phyloP scores from a whole-genome alignment of 257 asterid genomes.

The Dorcoceras hygrometricum region DNA sequence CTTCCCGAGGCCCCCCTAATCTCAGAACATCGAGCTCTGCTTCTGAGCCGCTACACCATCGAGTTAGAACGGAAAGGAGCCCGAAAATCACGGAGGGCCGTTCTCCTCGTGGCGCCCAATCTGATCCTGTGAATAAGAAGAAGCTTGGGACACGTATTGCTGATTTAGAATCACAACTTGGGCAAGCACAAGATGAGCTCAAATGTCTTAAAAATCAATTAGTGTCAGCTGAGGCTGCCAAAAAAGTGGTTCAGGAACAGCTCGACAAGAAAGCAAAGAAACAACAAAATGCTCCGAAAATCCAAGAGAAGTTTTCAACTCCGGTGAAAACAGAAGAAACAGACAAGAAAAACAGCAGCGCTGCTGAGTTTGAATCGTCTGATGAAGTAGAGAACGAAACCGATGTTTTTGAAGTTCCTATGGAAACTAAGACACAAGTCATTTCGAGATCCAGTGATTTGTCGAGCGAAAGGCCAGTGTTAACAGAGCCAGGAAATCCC shows the following conservation, averaged over 20 bases:
- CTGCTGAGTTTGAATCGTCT: conserved; percentile 23
- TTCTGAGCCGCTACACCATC: conserved; percentile 57
- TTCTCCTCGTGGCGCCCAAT: conserved; percentile 55
- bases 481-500: conserved; percentile 35
- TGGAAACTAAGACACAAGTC: conserved; percentile 35
- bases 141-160: conserved; percentile 83
- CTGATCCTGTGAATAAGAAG: conserved; percentile 56
- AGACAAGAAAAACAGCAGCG: conserved; percentile 22
- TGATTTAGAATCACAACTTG: conserved; percentile 87
- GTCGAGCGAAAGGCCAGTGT: conserved; percentile 26
- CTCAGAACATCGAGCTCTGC: conserved; percentile 67
- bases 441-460: conserved; percentile 21
- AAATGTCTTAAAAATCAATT: conserved; percentile 66
- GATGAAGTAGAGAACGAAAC: conserved; percentile 55
- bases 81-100: conserved; percentile 53
- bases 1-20: conserved; percentile 52
- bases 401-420: conserved; percentile 71
- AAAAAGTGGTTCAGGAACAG: conserved; percentile 62
- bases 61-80: conserved; percentile 52
- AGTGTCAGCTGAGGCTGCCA: conserved; percentile 61
- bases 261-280: conserved; percentile 62
- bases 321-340: conserved; percentile 26
- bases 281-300: conserved; percentile 25
- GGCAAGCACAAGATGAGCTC: conserved; percentile 84
- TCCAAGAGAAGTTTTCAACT: conserved; percentile 34